Evolutionary conservation across 192 early-diverging fungal species (phyloP), one percentile per base, ranked within the genome.

Genomic region (Funneliformis geosporum): DNA sequence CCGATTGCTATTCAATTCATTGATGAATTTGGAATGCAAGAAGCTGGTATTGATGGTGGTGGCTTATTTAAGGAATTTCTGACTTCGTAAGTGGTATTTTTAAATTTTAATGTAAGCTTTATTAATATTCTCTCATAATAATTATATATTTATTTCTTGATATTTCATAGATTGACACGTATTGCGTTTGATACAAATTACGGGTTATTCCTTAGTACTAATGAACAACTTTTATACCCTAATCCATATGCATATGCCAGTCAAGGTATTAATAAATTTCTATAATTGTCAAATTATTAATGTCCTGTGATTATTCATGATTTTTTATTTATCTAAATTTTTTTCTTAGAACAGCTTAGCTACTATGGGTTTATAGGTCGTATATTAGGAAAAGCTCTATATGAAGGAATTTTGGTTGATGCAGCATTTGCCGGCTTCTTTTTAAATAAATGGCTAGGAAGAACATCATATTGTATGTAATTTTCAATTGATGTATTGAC

Each of bases 1-100:
- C 90, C 91, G 10, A 89, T 99, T 66, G 87, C 91, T 33, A 97
- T 99, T 68, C 86, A 88, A 7, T 98, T 99, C 88, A 88, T 96
- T 27, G 93, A 94, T 78, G 89, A 91, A 72, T 93, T 93, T 76
- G 96, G 96, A 0, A 83, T 96, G 42, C 83, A 81, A 12, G 97
- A 99, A 80, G 95, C 94, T 12, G 97, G 97, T 1, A 94, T 99
- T 78, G 97, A 99, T 82, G 97, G 97, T 66, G 96, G 96, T 40
- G 97, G 97, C 46, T 92, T 99, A 12, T 99, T 99, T 82, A 99
- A 99, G 64, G 97, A 99, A 84, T 99, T 99, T 79, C 84, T 99
- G 47, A 97, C 94, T 8, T 79, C 85, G 82, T 91, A 89, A 75
- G 86, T 84, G 28, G 28, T 2, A 18, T 62, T n/a, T 38, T 27